Evolutionary conservation across 192 early-diverging fungal species (phyloP).

Genomic region (Coemansia sp.): DNA sequence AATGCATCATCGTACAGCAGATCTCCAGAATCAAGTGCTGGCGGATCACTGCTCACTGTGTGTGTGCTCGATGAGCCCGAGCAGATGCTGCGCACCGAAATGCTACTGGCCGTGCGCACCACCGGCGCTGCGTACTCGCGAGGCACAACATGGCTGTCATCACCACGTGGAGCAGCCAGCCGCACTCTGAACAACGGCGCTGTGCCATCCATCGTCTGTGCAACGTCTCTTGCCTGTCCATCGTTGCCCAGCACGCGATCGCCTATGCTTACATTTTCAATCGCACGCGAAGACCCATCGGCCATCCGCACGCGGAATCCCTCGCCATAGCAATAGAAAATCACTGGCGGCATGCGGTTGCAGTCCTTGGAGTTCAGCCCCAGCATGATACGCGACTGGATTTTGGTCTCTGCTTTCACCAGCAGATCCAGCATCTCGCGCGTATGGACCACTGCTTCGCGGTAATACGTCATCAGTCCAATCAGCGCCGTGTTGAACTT

Average conservation of each 20-base stretch:
- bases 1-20: conserved; percentile 45
- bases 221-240: conserved; percentile 37
- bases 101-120: conserved; percentile 45
- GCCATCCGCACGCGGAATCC: conserved; percentile 54
- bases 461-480: conserved; percentile 96
- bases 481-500: conserved; percentile 92
- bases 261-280: conserved; percentile 33
- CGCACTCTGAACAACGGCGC: conserved; percentile 43
- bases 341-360: conserved; percentile 92
- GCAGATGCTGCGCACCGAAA: conserved; percentile 52
- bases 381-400: conserved; percentile 98
- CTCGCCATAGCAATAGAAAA: conserved; percentile 67
- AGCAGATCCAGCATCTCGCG: conserved; percentile 94
- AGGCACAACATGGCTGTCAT: conserved; percentile 18
- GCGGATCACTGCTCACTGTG: neutral
- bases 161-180: conserved; percentile 9
- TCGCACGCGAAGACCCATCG: conserved; percentile 34
- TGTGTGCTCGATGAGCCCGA: conserved; percentile 15
- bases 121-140: conserved; percentile 25
- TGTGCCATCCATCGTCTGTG: conserved; percentile 27
- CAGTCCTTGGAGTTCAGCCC: conserved; percentile 99
- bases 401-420: conserved; percentile 98
- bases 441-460: conserved; percentile 97
- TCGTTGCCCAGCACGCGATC: conserved; percentile 46
- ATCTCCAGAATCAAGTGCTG: conserved; percentile 13